Percentiles rank a stretch among this genome's conserved stretches.
phyloP scores from a whole-genome alignment of 768 basidiomycete species.

The Roridomyces roridus region DNA sequence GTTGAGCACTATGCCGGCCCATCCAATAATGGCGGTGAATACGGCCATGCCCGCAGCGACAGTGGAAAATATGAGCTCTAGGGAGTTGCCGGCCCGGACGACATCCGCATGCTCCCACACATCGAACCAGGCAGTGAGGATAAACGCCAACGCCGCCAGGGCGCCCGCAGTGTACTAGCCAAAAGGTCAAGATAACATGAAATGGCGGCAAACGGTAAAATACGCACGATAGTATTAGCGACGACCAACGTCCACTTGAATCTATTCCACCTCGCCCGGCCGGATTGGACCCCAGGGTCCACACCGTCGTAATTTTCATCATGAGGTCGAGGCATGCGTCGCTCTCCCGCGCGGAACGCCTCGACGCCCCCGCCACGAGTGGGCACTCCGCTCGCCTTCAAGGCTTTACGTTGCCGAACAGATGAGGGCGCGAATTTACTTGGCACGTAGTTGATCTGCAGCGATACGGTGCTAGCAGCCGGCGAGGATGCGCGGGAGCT shows the following conservation, averaged over 20 bases:
- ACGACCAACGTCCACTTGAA: conserved; percentile 70
- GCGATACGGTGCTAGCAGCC: conserved; percentile 23
- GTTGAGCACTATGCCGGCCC: conserved; percentile 85
- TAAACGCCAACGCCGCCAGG: conserved; percentile 53
- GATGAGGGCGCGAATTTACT: conserved; percentile 59
- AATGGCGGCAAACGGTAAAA: neutral
- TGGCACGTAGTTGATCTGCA: conserved; percentile 67
- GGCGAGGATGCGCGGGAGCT: conserved; percentile 20
- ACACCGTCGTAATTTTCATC: conserved; percentile 51
- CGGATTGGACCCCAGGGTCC: conserved; percentile 33
- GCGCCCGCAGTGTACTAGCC: conserved; percentile 53
- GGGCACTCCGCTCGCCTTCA: conserved; percentile 26
- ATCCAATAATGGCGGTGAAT: conserved; percentile 75
- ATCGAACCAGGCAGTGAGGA: conserved; percentile 69
- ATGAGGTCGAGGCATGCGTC: conserved; percentile 43
- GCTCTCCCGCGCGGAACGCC: conserved; percentile 49
- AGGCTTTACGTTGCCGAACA: conserved; percentile 43
- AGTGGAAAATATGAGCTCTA: conserved; percentile 64
- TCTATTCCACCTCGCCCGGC: conserved; percentile 59
- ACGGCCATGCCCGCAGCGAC: conserved; percentile 52
- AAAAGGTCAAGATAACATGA: neutral
- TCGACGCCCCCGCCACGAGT: conserved; percentile 64
- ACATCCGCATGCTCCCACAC: conserved; percentile 63
- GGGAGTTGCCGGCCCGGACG: conserved; percentile 59
- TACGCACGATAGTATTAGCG: conserved; percentile 47